Base-by-base conservation (phyloP, 2,329 filamentous ascomycete species). In the Leptodontidium sp. region DNA sequence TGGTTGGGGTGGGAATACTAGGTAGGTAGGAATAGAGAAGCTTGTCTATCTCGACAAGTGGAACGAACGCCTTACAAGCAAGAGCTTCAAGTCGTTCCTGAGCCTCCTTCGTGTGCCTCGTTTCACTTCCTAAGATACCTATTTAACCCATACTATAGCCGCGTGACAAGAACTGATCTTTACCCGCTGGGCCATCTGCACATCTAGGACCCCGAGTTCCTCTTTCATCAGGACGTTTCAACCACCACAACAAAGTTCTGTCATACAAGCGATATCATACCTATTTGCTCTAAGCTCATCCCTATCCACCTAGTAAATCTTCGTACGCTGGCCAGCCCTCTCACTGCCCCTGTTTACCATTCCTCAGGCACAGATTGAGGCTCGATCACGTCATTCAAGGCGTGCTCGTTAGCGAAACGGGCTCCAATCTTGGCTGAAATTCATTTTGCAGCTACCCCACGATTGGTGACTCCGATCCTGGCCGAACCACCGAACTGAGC, bases 361-460 rank as follows among this genome's bases (percentile, higher is more conserved):
- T 43, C 64, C 64, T 59, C 53, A 59, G 53, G 57, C 64, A 61
- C 15, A 52, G 15, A 4, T 55, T 66, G 45, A 66, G 55, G 64
- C 64, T 61, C 43, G 35, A 66, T 50, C 55, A 66, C 64, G 64
- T 61, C 64, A 66, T 61, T 53, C 35, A 53, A 52, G 47, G 62
- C 62, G 50, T 57, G 49, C 35, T 61, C n/a, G 15, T 14, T n/a
- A 32, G 43, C 59, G 14, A 47, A 47, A 45, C 24, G 59, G 43
- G 43, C n/a, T 35, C 9, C 35, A 11, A 21, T 66, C 49, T 57
- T 61, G 29, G 26, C 64, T 50, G 55, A 59, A 38, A 38, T 38
- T 21, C 47, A 11, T 21, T 11, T 21, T 21, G 9, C 47, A 6
- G 11, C 40, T 66, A 66, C 64, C 64, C 64, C 64, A 66, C 64